These are phyloP conservation scores for Heliosperma pusillum DNA, from an alignment of 148 eudicot species.

Conservation along the genomic window DNA sequence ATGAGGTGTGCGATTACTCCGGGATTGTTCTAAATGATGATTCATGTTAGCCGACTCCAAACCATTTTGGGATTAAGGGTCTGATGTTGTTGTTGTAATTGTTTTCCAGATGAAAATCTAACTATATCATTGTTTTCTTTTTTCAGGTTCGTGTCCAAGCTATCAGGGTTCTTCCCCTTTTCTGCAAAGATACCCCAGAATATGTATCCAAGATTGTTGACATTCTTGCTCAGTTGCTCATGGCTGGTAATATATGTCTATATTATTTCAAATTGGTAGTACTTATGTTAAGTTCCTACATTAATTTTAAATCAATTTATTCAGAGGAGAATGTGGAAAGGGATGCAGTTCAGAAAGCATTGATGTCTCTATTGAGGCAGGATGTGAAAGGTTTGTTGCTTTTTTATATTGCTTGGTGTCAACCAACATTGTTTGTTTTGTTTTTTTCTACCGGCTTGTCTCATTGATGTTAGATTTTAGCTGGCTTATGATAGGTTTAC, in stretches of 20 bases:
- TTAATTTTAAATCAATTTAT: slow-evolving; percentile 16
- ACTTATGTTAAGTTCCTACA: slow-evolving; percentile 12
- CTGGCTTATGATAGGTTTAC: background rate
- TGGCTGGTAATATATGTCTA: slow-evolving; percentile 58
- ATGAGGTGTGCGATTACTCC: too few relatives aligned
- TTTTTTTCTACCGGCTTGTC: background rate
- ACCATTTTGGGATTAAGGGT: too few relatives aligned
- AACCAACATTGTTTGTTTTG: background rate
- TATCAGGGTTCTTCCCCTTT: slow-evolving; percentile 94
- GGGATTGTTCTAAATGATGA: too few relatives aligned
- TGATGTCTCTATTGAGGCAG: slow-evolving; percentile 88
- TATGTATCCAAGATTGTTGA: slow-evolving; percentile 85
- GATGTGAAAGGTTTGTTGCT: slow-evolving; percentile 72
- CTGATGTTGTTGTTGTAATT: too few relatives aligned
- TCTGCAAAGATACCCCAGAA: slow-evolving; percentile 95
- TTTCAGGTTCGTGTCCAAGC: slow-evolving; percentile 92
- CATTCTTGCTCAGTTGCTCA: slow-evolving; percentile 89
- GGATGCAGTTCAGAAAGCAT: slow-evolving; percentile 95
- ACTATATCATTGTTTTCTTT: background rate
- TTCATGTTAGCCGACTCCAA: too few relatives aligned
- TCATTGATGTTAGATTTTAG: background rate
- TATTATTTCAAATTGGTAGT: background rate
- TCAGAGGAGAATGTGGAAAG: slow-evolving; percentile 95
- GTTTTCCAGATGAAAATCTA: slow-evolving; percentile 1
- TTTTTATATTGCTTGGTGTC: background rate